A percentile compares a stretch with the other conserved stretches of the same genome.
phyloP scores from a whole-genome alignment of 805 yeast species.

The Sugiyamaella chiloensis region DNA sequence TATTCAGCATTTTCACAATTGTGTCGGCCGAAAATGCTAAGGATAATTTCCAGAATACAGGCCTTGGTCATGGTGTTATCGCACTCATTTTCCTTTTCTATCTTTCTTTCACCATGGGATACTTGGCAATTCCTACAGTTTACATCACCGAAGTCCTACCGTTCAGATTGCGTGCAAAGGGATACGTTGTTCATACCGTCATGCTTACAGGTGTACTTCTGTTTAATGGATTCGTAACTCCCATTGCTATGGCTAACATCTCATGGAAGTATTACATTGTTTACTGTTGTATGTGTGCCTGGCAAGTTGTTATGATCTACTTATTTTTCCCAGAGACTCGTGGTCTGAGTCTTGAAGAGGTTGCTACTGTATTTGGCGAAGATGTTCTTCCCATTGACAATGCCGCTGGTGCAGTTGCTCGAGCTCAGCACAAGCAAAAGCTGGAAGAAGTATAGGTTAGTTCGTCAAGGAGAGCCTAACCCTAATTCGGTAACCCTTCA shows the following conservation, averaged over 20 bases:
- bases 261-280: constrained; percentile 46
- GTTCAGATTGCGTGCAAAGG: constrained; percentile 39
- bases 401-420: neutral
- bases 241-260: constrained; percentile 41
- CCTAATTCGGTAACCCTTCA: too few relatives aligned
- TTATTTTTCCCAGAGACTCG: constrained; percentile 43
- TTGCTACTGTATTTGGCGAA: constrained; percentile 42
- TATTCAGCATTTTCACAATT: constrained; percentile 36
- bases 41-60: constrained; percentile 7
- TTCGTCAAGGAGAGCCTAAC: too few relatives aligned
- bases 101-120: constrained; percentile 18
- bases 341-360: constrained; percentile 44
- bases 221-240: constrained; percentile 36
- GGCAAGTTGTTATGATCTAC: constrained; percentile 32
- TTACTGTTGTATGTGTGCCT: constrained; percentile 19
- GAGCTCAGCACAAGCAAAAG: neutral
- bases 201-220: constrained; percentile 9
- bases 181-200: constrained; percentile 31
- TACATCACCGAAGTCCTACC: constrained; percentile 27
- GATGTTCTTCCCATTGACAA: neutral
- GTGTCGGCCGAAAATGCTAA: constrained; percentile 14
- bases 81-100: constrained; percentile 19
- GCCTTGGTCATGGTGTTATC: constrained; percentile 14
- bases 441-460: neutral
- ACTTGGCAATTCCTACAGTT: constrained; percentile 2